A percentile compares a stretch with the other conserved stretches of the same genome.
phyloP scores from a whole-genome alignment of 1,284 basidiomycete genomes.

The Ceratobasidium sp. region DNA sequence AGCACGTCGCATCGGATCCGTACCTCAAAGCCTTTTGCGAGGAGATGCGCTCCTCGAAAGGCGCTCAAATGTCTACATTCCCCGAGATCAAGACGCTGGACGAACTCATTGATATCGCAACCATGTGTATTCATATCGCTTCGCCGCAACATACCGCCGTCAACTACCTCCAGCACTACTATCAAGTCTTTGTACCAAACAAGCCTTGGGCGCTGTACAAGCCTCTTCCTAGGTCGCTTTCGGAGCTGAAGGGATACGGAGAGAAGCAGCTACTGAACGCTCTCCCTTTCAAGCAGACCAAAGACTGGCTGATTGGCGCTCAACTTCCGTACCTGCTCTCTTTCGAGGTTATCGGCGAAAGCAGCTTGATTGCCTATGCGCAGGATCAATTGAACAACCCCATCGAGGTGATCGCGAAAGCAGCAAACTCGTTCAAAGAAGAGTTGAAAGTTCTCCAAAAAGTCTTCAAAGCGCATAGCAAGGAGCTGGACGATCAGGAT shows the following conservation, averaged over 20 bases:
- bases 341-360: slow-evolving; percentile 19
- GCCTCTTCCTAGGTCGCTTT: slow-evolving; percentile 22
- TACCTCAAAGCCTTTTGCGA: slow-evolving; percentile 5
- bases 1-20: slow-evolving; percentile 12
- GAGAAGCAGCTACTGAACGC: slow-evolving; percentile 25
- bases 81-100: slow-evolving; percentile 38
- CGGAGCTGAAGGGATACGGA: background rate
- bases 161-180: slow-evolving; percentile 35
- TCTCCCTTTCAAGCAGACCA: slow-evolving; percentile 26
- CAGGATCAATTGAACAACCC: background rate
- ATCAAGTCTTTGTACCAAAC: slow-evolving; percentile 33
- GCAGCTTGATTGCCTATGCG: slow-evolving; percentile 22
- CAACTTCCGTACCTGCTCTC: slow-evolving; percentile 26
- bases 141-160: slow-evolving; percentile 39
- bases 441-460: background rate
- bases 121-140: slow-evolving; percentile 36
- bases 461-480: background rate
- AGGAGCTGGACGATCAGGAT: slow-evolving; percentile 26
- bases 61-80: slow-evolving; percentile 26
- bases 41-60: slow-evolving; percentile 31
- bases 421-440: slow-evolving; percentile 1
- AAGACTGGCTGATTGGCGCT: slow-evolving; percentile 33
- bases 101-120: slow-evolving; percentile 25
- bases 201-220: slow-evolving; percentile 29
- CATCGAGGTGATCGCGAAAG: slow-evolving; percentile 2